These are phyloP conservation scores for Ophidiomyces ophidiicola DNA, from an alignment of 2,329 filamentous ascomycete species.

Conservation along the genomic window DNA sequence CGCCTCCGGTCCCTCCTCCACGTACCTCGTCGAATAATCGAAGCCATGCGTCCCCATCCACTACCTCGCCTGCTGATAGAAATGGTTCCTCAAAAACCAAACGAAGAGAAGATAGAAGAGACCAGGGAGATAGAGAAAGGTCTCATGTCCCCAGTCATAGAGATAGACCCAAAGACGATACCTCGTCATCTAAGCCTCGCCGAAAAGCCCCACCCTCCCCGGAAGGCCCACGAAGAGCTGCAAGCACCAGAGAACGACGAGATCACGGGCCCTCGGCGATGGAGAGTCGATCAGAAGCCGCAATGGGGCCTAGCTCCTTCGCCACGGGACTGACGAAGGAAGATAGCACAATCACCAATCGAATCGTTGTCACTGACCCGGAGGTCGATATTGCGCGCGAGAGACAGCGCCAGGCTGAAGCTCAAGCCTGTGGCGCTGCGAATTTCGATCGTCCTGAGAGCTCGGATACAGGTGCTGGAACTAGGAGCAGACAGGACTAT, in stretches of 20 bases:
- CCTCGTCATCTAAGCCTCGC: slow-evolving; percentile 33
- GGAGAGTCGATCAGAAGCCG: slow-evolving; percentile 25
- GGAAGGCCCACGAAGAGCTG: slow-evolving; percentile 36
- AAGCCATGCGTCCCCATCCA: slow-evolving; percentile 32
- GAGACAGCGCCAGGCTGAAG: slow-evolving; percentile 54
- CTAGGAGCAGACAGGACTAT: slow-evolving; percentile 45
- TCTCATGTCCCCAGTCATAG: slow-evolving; percentile 31
- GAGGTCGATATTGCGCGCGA: slow-evolving; percentile 61
- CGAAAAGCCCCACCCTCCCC: slow-evolving; percentile 36
- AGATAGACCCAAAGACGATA: slow-evolving; percentile 32
- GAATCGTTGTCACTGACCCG: slow-evolving; percentile 63
- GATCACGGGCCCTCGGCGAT: slow-evolving; percentile 26
- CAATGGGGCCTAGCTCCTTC: slow-evolving; percentile 44
- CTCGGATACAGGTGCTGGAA: slow-evolving; percentile 32
- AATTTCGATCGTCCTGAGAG: slow-evolving; percentile 42
- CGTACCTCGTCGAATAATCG: slow-evolving; percentile 66
- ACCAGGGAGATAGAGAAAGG: slow-evolving; percentile 24
- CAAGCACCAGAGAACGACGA: slow-evolving; percentile 32
- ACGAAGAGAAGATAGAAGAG: slow-evolving; percentile 29
- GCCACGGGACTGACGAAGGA: slow-evolving; percentile 56
- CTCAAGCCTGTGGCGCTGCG: slow-evolving; percentile 34
- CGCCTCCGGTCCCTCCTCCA: slow-evolving; percentile 60
- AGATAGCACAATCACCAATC: slow-evolving; percentile 65
- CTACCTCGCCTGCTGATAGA: slow-evolving; percentile 25
- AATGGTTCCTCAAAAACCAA: slow-evolving; percentile 33